Percentiles rank a stretch among this genome's conserved stretches.
Conservation (phyloP, 2,329 filamentous ascomycete species). For the Ophiosphaerella korrae region DNA sequence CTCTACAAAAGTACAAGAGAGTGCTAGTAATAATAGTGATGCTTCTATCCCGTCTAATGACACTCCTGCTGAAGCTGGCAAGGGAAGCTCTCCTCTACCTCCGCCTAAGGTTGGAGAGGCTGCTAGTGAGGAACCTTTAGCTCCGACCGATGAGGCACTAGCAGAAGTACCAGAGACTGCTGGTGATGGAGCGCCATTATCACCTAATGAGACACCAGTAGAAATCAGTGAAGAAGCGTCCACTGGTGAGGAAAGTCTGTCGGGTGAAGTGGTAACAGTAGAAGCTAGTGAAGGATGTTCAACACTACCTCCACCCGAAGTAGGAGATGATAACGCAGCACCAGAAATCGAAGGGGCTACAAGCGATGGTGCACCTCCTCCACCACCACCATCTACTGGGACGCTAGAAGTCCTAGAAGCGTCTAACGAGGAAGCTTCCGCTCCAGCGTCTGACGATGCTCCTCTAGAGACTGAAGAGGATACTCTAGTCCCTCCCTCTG, state of each 20-base stretch:
- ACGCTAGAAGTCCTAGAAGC: background rate
- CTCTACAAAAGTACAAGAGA: background rate
- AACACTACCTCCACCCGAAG: background rate
- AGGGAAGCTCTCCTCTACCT: conserved; percentile 1
- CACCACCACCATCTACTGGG: too few relatives aligned
- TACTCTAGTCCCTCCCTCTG: too few relatives aligned
- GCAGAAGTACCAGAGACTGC: background rate
- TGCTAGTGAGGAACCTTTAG: background rate
- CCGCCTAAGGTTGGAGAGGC: background rate
- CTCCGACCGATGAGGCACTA: background rate
- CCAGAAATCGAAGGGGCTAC: background rate
- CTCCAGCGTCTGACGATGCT: too few relatives aligned
- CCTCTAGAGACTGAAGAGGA: too few relatives aligned
- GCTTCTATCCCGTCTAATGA: background rate
- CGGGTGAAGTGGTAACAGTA: background rate
- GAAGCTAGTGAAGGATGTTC: background rate
- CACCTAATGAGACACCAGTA: background rate
- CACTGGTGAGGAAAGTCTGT: background rate
- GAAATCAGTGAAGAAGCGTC: background rate
- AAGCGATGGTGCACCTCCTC: background rate
- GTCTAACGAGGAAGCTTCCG: background rate
- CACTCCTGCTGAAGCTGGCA: background rate
- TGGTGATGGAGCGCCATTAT: background rate
- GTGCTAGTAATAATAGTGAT: too few relatives aligned
- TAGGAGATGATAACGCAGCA: background rate